Evolutionary conservation across 1,284 basidiomycete genomes (phyloP), one percentile per base, ranked within the genome.

Genomic region (Irpex rosettiformis): DNA sequence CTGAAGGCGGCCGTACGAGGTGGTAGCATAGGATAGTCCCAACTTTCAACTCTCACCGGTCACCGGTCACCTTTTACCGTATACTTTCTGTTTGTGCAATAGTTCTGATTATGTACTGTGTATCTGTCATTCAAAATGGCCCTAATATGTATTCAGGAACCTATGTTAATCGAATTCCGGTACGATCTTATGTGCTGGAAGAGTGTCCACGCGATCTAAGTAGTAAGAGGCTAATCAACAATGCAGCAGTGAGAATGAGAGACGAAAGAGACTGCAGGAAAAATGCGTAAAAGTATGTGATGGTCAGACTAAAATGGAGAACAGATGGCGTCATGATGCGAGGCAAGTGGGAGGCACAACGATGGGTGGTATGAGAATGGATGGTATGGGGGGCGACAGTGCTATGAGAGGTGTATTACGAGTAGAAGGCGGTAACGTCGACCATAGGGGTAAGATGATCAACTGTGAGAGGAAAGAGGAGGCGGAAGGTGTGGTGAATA

Each of bases 1-100:
- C 53, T 72, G 55, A 68, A 70, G 60, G 69, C 70, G 10, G 70
- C 64, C 2, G 70, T 70, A n/a, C 64, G 62, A 54, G 63, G 63
- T 22, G 62, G 48, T 28, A 51, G 43, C 5, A 51, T 51, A 10
- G 48, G 48, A 51, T 24, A 10, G 18, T 28, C 24, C n/a, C n/a
- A n/a, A n/a, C n/a, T n/a, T 16, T 11, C 6, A 27, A 51, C 13
- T 22, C 43, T 18, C 43, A n/a, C n/a, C n/a, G n/a, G 16, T 51
- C 48, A 51, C 27, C 10, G 10, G 27, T n/a, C 43, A n/a, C n/a
- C n/a, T n/a, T 22, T 45, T 16, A 37, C 16, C 7, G 43, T 45
- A 16, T 37, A 37, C 33, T 37, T 37, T 16, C 33, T 37, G 33
- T 37, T 37, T 3, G 10, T 45, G 43, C 21, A 45, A 18, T 18